phyloP scores from a whole-genome alignment of 2,329 filamentous ascomycete genomes.

The Colletotrichum caudatum region DNA sequence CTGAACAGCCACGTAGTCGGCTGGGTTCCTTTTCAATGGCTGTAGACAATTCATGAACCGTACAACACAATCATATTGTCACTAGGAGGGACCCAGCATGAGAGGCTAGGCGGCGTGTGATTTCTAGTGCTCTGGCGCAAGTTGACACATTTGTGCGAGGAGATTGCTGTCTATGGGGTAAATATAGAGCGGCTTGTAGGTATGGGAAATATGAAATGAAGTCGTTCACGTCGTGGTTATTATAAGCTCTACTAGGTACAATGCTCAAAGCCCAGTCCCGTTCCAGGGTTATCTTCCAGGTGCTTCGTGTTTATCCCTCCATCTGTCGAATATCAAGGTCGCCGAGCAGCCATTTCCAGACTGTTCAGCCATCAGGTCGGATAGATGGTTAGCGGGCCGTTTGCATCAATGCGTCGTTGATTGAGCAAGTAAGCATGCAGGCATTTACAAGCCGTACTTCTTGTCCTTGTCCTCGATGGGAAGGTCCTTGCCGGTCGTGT shows the following conservation, averaged over 20 bases:
- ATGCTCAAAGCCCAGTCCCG: constrained; percentile 7
- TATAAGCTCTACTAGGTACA: constrained; percentile 13
- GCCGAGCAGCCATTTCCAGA: constrained; percentile 20
- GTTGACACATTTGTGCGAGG: not conserved
- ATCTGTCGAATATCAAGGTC: not conserved
- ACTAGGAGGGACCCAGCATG: too few species aligned
- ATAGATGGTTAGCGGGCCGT: not conserved
- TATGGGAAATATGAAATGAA: not conserved
- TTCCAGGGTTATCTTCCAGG: constrained; percentile 16
- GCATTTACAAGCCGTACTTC: constrained; percentile 33
- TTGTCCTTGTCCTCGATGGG: constrained; percentile 71
- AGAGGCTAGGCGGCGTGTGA: not conserved
- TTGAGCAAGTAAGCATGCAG: not conserved
- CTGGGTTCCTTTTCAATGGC: too few species aligned
- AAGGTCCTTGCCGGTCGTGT: constrained; percentile 74
- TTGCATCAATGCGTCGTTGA: not conserved
- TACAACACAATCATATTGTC: not conserved
- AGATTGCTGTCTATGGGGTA: not conserved
- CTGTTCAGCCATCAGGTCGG: not conserved
- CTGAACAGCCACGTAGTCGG: not conserved
- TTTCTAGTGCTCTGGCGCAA: not conserved
- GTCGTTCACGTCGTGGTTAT: constrained; percentile 23
- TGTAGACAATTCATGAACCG: not conserved
- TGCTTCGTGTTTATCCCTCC: not conserved
- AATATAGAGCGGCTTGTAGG: not conserved